Conservation (phyloP, 768 basidiomycete genomes). For the Phylloporus sp. region DNA sequence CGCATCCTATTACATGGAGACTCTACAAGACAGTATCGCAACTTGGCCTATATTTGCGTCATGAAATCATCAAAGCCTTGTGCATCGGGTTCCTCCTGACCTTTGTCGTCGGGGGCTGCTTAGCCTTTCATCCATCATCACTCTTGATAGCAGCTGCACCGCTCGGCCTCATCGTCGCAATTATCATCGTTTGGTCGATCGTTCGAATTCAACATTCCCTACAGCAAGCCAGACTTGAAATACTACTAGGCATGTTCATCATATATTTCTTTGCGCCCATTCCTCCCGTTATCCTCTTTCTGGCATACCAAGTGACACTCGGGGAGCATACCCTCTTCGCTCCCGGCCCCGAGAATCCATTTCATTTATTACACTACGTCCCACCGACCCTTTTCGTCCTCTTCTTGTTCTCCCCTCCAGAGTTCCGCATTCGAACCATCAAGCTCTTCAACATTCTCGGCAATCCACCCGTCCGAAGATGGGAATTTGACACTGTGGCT, state of each 20-base stretch:
- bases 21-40: neutral
- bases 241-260: too few species aligned
- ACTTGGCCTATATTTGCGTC: neutral
- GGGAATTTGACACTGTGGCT: slow-evolving; percentile 3
- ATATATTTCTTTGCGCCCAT: too few species aligned
- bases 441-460: slow-evolving; percentile 4
- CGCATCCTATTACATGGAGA: neutral
- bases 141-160: neutral
- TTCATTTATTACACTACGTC: too few species aligned
- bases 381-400: too few species aligned
- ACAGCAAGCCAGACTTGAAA: too few species aligned
- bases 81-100: neutral
- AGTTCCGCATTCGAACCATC: neutral
- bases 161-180: too few species aligned
- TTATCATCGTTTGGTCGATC: too few species aligned
- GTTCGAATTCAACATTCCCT: too few species aligned
- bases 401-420: too few species aligned
- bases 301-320: neutral
- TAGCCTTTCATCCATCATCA: neutral
- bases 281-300: neutral
- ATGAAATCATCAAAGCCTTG: neutral
- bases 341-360: too few species aligned
- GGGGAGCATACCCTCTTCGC: neutral
- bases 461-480: slow-evolving; percentile 1
- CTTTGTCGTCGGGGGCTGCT: neutral